phyloP scores from a whole-genome alignment of 1,139 yeast species.

The Saccharomyces uvarum region DNA sequence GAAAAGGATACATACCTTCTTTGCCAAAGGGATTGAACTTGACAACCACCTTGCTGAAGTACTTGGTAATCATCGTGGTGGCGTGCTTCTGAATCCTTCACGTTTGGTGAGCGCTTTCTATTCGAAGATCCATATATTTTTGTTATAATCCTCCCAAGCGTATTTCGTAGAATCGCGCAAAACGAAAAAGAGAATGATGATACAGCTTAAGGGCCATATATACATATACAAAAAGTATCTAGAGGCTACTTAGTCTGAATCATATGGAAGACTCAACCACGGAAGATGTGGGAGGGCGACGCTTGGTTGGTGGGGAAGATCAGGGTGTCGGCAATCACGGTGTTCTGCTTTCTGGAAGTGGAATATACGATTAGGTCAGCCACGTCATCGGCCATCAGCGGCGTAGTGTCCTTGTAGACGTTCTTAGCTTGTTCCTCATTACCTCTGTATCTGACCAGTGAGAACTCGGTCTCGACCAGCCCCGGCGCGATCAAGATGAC shows the following conservation, averaged over 20 bases:
- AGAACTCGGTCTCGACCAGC: constrained; percentile 81
- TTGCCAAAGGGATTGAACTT: constrained; percentile 70
- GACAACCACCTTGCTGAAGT: constrained; percentile 65
- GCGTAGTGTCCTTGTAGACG: constrained; percentile 66
- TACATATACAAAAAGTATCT: not conserved
- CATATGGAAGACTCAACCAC: constrained; percentile 8
- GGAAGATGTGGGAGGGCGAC: constrained; percentile 53
- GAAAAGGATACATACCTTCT: constrained; percentile 42
- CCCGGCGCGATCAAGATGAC: constrained; percentile 86
- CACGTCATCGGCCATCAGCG: constrained; percentile 67
- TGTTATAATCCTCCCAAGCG: not conserved
- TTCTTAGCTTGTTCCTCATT: constrained; percentile 60
- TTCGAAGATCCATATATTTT: not conserved
- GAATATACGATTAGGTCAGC: constrained; percentile 76
- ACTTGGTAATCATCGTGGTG: constrained; percentile 66
- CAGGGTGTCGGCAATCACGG: constrained; percentile 71
- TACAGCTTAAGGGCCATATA: not conserved
- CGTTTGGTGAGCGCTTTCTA: not conserved
- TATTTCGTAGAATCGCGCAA: not conserved
- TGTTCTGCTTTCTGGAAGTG: constrained; percentile 60
- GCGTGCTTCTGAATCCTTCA: not conserved
- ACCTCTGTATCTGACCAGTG: constrained; percentile 67
- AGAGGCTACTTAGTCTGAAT: not conserved
- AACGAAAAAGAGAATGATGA: not conserved
- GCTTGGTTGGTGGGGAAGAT: constrained; percentile 78